A percentile compares a stretch with the other conserved stretches of the same genome.
phyloP scores from a whole-genome alignment of 179 eudicot genomes.

The Patellifolia procumbens region DNA sequence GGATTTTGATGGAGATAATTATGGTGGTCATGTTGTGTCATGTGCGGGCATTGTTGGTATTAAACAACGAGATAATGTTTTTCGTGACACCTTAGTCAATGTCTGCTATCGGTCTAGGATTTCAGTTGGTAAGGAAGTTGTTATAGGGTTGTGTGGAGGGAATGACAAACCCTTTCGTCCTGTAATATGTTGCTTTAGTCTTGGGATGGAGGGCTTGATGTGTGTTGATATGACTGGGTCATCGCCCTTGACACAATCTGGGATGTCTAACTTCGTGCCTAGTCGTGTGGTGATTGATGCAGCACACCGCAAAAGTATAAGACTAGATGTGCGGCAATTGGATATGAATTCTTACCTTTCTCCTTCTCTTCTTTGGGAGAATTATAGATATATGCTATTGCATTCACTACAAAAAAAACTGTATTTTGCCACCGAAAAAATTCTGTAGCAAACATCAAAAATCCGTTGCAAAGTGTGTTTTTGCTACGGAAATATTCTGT shows the following conservation, averaged over 20 bases:
- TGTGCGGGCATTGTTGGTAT: background rate
- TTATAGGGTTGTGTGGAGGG: background rate
- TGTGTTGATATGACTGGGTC: background rate
- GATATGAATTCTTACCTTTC: no score
- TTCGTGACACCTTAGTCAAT: background rate
- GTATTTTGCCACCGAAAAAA: no score
- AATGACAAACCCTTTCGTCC: background rate
- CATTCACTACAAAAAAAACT: no score
- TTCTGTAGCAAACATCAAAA: no score
- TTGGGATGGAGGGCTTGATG: background rate
- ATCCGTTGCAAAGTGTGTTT: no score
- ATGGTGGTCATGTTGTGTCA: background rate
- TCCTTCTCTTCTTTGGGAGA: no score
- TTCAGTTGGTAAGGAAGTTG: background rate
- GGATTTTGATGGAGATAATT: background rate
- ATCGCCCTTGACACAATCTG: background rate
- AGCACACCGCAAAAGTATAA: no score
- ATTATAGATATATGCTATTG: no score
- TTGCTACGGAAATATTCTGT: no score
- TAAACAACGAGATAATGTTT: background rate
- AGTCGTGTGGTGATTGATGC: no score
- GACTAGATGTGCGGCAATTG: no score
- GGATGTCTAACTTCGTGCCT: no score
- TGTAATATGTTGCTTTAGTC: background rate
- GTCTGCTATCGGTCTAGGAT: background rate